Conservation (phyloP, 352 stramenopile species). For the Globisporangium camurandrum region DNA sequence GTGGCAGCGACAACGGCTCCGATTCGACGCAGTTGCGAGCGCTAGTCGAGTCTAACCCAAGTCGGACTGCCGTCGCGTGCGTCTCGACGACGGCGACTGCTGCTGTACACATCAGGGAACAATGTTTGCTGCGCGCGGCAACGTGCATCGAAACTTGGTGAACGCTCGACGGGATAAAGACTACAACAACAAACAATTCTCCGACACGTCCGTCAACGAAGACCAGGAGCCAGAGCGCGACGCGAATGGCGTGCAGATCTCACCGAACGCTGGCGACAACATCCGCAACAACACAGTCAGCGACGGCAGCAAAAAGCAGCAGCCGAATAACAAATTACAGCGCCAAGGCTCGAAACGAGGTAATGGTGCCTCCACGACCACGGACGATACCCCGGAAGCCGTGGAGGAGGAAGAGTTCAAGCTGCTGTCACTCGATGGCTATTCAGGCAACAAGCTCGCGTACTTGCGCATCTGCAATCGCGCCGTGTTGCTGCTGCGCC, state of each 20-base stretch:
- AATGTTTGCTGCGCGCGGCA: conserved; percentile 22
- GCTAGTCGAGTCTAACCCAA: too few relatives aligned
- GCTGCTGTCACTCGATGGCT: conserved; percentile 24
- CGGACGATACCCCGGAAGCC: not conserved
- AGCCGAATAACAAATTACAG: not conserved
- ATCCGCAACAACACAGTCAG: conserved; percentile 6
- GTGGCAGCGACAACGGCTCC: too few relatives aligned
- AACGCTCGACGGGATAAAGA: conserved; percentile 13
- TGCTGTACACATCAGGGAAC: not conserved
- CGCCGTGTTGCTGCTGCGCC: conserved; percentile 33
- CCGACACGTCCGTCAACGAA: conserved; percentile 7
- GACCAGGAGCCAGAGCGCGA: conserved; percentile 15
- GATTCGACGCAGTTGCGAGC: too few relatives aligned
- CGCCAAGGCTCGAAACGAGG: not conserved
- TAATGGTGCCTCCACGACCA: not conserved
- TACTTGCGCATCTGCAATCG: conserved; percentile 37
- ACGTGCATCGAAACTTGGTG: conserved; percentile 16
- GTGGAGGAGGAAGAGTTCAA: conserved; percentile 23
- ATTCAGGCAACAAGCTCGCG: conserved; percentile 19
- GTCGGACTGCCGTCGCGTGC: too few relatives aligned
- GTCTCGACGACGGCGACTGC: too few relatives aligned
- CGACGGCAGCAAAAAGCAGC: not conserved
- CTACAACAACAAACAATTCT: conserved; percentile 8
- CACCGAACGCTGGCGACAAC: not conserved
- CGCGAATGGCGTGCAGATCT: not conserved